Evolutionary conservation across 2,329 filamentous ascomycete species (phyloP).

Genomic region (Exophiala dermatitidis): DNA sequence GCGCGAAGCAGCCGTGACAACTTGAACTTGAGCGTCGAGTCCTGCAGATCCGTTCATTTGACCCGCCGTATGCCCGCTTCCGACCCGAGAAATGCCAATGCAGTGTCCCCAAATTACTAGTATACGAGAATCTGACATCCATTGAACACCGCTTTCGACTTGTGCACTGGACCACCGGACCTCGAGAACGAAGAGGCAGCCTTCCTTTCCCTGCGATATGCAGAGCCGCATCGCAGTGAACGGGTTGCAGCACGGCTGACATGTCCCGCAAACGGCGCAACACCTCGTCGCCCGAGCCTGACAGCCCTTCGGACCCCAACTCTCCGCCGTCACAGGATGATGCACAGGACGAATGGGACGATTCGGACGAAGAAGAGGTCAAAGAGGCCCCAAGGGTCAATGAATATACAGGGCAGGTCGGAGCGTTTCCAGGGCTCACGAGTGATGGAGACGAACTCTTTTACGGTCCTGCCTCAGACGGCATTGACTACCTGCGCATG

Average conservation of each 20-base stretch:
- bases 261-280: conserved; percentile 28
- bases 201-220: neutral
- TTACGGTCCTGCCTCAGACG: conserved; percentile 61
- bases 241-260: conserved; percentile 14
- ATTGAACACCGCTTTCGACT: too few relatives aligned
- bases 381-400: conserved; percentile 46
- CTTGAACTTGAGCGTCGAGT: neutral
- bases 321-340: conserved; percentile 5
- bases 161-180: too few relatives aligned
- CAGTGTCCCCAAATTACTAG: too few relatives aligned
- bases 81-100: neutral
- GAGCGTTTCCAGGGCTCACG: conserved; percentile 60
- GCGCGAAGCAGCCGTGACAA: too few relatives aligned
- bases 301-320: conserved; percentile 12
- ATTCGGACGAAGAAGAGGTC: conserved; percentile 27
- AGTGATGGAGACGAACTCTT: conserved; percentile 49
- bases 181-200: neutral
- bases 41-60: neutral
- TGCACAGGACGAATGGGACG: conserved; percentile 27
- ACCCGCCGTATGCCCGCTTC: neutral
- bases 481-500: conserved; percentile 62
- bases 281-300: conserved; percentile 27
- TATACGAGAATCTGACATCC: too few relatives aligned
- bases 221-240: neutral
- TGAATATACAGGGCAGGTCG: conserved; percentile 62